Evolutionary conservation across 768 basidiomycete genomes (phyloP), one percentile per base, ranked within the genome.

Genomic region (Boletellus sp.): DNA sequence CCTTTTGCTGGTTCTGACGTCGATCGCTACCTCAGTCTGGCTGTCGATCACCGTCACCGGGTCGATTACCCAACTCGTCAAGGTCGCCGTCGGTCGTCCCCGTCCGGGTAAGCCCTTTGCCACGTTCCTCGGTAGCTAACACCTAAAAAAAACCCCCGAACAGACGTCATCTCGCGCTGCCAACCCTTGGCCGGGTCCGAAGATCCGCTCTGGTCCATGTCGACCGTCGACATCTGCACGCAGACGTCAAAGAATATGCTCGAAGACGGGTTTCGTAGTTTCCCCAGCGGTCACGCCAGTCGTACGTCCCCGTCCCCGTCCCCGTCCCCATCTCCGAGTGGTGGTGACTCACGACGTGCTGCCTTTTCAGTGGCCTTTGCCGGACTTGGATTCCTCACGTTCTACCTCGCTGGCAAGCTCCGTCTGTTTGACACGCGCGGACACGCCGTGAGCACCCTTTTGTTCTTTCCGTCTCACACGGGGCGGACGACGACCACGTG

Each of bases 231-330:
- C 5, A 81, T 94, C 47, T 99, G 95, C 68, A 90, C 90, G 0
- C 85, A 86, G 60, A 73, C 80, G 9, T 73, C 85, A 47, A 62
- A 65, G 17, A 52, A 59, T 13, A 73, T 83, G 15, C 66, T 93
- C 43, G 74, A 78, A 23, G 87, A 95, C 64, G 94, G 94, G 1
- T 97, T 90, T 73, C 79, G 87, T 50, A 93, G 91, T 61, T 96
- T 97, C 69, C 87, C 87, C 4, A 91, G 88, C 34, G 94, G 94
- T 1, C 94, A 95, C 67, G 85, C 90, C 4, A 92, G 90, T 60
- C 53, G 92, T 94, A 69, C 48, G 86, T 70, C 38, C 19, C 15
- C 22, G 19, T 3, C 11, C 10, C 10, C 31, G 28, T 6, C 15
- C 3, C 22, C 11, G n/a, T n/a, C n/a, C n/a, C n/a, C n/a, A n/a